phyloP scores from a whole-genome alignment of 768 basidiomycete species.

The Termitomyces bulborhizus region DNA sequence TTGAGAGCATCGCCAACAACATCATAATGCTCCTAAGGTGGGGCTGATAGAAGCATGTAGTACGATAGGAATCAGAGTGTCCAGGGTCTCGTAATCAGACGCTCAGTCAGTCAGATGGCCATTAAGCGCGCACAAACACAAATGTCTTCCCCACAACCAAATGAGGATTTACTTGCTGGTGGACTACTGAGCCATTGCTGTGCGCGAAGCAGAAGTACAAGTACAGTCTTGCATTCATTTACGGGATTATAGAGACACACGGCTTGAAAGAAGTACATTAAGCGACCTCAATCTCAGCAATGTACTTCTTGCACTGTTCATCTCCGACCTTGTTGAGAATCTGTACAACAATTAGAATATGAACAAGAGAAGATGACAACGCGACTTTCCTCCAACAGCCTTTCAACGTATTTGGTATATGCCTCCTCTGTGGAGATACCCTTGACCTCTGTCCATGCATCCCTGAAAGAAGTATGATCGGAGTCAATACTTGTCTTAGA shows the following conservation, averaged over 20 bases:
- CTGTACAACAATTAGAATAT: slow-evolving; percentile 26
- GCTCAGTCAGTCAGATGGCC: slow-evolving; percentile 4
- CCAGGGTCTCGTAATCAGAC: slow-evolving; percentile 7
- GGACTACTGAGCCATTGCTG: slow-evolving; percentile 3
- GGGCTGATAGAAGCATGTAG: background rate
- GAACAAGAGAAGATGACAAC: background rate
- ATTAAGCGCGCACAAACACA: slow-evolving; percentile 5
- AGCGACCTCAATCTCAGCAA: slow-evolving; percentile 57
- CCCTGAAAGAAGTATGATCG: slow-evolving; percentile 39
- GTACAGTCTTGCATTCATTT: background rate
- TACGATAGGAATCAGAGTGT: background rate
- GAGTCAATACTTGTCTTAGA: background rate
- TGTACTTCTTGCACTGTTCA: slow-evolving; percentile 47
- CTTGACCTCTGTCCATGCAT: slow-evolving; percentile 77
- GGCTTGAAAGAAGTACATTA: slow-evolving; percentile 9
- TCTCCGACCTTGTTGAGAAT: slow-evolving; percentile 47
- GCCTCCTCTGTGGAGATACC: slow-evolving; percentile 73
- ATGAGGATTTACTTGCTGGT: background rate
- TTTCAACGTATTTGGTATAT: slow-evolving; percentile 64
- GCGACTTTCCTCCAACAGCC: slow-evolving; percentile 56
- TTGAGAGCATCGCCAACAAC: slow-evolving; percentile 9
- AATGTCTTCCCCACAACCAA: background rate
- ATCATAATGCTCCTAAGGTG: slow-evolving; percentile 3
- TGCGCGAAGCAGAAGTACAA: background rate
- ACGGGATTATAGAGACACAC: background rate